Base-by-base conservation (phyloP, 768 basidiomycete species). In the Psilocybe cyanescens region DNA sequence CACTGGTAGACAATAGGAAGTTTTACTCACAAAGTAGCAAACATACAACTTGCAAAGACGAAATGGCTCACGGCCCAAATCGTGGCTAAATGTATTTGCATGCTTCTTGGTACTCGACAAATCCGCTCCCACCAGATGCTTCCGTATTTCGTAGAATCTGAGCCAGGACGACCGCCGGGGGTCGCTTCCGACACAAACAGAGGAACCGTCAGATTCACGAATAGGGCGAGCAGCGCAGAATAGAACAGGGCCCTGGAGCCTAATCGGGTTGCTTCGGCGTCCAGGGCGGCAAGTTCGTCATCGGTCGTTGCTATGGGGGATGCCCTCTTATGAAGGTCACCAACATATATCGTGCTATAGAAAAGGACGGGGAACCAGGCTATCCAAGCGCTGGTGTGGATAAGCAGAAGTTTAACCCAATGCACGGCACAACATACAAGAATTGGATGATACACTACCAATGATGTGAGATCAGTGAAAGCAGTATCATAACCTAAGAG, bases 291-390 rank as follows among this genome's bases (percentile, higher is more conserved):
- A 60, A 68, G 69, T 49, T 63, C 71, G 48, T 71, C 70, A 24
- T 59, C 61, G 6, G 66, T 61, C 2, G 68, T 60, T 9, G 75
- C 62, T 2, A 65, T 35, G 17, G 76, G 71, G 1, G 77, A 80
- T 8, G 80, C 66, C 2, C 76, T 79, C 63, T 87, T 91, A 79
- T 97, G 87, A 9, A 97, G 81, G 67, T 97, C 96, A 9, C 92
- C 92, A 57, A 97, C 83, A 75, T 95, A 98, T 28, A 93, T 78
- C 1, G 91, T 90, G 3, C 88, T 90, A 77, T 94, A 96, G 75
- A 96, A 95, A 1, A 97, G 80, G 28, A 95, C 76, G 0, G 96
- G 95, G 69, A 97, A 97, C 97, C 97, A 98, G 7, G 86, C 91
- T 61, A 95, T 81, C 88, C 88, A 96, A 9, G 87, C 83, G 62